Evolutionary conservation across 2,329 filamentous ascomycete species (phyloP).

Genomic region (Nannizzia gypsea): DNA sequence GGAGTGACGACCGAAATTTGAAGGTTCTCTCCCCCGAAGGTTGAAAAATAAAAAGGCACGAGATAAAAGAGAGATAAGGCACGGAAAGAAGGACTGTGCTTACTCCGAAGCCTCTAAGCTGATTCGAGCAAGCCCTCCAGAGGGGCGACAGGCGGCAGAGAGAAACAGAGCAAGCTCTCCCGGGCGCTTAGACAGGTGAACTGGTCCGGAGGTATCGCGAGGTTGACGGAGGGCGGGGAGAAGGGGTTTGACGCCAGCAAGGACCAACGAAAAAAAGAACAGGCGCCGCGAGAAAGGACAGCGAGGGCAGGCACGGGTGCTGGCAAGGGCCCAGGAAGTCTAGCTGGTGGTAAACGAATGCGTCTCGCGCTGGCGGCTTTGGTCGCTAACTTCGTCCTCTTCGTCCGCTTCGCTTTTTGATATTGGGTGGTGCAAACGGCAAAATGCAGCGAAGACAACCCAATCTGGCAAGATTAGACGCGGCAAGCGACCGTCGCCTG

Average conservation of each 20-base stretch:
- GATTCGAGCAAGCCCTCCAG: background rate
- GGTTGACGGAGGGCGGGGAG: slow-evolving; percentile 3
- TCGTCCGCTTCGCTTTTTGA: background rate
- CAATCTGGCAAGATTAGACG: slow-evolving; percentile 13
- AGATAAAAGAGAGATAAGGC: background rate
- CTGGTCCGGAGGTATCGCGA: background rate
- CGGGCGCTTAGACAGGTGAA: background rate
- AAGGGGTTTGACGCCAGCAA: background rate
- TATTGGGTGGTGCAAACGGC: slow-evolving; percentile 13
- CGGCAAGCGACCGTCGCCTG: slow-evolving; percentile 11
- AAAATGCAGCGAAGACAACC: slow-evolving; percentile 12
- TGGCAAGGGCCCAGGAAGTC: background rate
- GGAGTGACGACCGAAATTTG: background rate
- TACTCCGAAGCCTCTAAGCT: background rate
- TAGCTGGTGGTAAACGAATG: background rate
- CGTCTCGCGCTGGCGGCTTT: slow-evolving; percentile 2
- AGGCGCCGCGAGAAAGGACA: background rate
- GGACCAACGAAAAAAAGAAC: background rate
- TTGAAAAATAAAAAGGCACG: background rate
- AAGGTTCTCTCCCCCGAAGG: background rate
- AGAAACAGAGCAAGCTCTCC: background rate
- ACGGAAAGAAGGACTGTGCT: background rate
- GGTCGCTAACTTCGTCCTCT: background rate
- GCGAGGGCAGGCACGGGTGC: background rate
- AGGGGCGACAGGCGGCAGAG: background rate